These are phyloP conservation scores for Cytospora chrysosperma DNA, from an alignment of 2,329 filamentous ascomycete genomes.

Conservation along the genomic window DNA sequence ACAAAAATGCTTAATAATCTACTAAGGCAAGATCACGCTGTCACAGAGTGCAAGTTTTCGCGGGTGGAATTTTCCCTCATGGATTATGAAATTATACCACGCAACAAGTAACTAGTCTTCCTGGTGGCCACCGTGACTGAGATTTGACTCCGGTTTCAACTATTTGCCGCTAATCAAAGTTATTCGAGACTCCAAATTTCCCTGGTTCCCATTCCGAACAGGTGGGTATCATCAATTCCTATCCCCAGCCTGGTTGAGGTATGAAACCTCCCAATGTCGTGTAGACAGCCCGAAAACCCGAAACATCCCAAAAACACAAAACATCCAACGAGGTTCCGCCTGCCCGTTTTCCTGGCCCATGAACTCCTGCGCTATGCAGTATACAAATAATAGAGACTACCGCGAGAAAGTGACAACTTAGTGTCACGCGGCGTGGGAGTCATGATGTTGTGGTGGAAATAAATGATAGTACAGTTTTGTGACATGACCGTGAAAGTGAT, in stretches of 20 bases:
- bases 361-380: slow-evolving; percentile 18
- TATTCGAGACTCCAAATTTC: not conserved
- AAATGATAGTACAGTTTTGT: not conserved
- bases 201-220: slow-evolving; percentile 5
- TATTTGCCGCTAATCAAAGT: not conserved
- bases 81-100: not conserved
- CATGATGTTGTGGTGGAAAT: not conserved
- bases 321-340: not conserved
- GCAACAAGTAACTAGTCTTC: not conserved
- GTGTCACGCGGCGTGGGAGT: not conserved
- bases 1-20: not conserved
- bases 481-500: not conserved
- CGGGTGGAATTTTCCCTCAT: not conserved
- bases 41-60: not conserved
- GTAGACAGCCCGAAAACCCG: slow-evolving; percentile 4
- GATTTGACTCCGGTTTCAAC: not conserved
- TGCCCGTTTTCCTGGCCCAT: slow-evolving; percentile 8
- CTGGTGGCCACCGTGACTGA: not conserved
- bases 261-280: not conserved
- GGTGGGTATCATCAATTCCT: slow-evolving; percentile 9
- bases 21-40: not conserved
- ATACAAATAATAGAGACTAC: not conserved
- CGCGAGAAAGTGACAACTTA: not conserved
- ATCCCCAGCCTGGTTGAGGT: not conserved
- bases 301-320: not conserved